phyloP scores from a whole-genome alignment of 2,329 filamentous ascomycete genomes.

The Exophiala dermatitidis region DNA sequence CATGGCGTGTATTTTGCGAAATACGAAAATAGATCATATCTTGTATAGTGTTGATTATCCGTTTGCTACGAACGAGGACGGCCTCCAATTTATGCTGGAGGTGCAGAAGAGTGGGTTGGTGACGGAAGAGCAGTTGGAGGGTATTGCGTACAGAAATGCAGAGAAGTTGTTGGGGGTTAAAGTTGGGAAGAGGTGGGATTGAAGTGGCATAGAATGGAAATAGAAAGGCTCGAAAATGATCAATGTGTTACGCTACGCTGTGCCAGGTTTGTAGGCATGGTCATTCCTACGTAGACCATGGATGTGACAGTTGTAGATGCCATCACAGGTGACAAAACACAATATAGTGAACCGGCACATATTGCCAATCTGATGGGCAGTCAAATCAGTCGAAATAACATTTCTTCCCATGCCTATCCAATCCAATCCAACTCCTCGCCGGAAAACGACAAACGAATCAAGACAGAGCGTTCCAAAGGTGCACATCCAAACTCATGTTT shows the following conservation, averaged over 20 bases:
- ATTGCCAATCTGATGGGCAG: no score
- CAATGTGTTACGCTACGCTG: no score
- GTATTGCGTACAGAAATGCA: conserved; percentile 47
- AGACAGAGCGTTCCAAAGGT: no score
- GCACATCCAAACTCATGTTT: no score
- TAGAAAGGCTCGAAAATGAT: neutral
- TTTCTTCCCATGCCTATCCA: neutral
- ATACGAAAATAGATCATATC: conserved; percentile 40
- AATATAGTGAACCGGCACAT: no score
- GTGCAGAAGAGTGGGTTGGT: conserved; percentile 47
- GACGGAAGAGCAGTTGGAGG: conserved; percentile 42
- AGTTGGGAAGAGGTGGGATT: conserved; percentile 5
- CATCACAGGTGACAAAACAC: no score
- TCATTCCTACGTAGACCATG: no score
- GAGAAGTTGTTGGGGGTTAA: conserved; percentile 38
- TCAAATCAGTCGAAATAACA: no score
- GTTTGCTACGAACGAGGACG: conserved; percentile 46
- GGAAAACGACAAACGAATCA: neutral
- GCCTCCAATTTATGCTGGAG: conserved; percentile 43
- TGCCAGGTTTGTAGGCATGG: no score
- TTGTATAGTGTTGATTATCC: conserved; percentile 55
- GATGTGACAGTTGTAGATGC: no score
- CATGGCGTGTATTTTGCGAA: conserved; percentile 37
- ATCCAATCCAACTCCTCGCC: conserved; percentile 7
- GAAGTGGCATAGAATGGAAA: neutral